These are phyloP conservation scores for Ogataea neopini DNA, from an alignment of 805 yeast genomes.

Conservation along the genomic window DNA sequence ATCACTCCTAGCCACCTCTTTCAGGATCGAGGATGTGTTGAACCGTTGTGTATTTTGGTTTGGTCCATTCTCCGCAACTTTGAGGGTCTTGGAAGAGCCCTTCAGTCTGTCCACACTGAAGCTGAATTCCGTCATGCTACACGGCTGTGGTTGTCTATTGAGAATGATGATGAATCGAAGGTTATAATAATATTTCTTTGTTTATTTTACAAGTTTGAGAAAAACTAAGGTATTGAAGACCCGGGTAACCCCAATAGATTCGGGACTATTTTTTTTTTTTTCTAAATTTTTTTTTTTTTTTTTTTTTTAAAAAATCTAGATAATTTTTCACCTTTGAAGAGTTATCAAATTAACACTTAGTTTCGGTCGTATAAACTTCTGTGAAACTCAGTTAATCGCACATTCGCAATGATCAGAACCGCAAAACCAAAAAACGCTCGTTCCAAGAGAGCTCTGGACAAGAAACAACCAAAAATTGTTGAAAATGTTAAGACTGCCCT, in stretches of 20 bases:
- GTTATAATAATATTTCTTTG: not conserved
- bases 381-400: slow-evolving; percentile 1
- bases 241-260: slow-evolving; percentile 6
- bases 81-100: slow-evolving; percentile 5
- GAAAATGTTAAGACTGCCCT: slow-evolving; percentile 90
- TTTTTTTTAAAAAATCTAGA: slow-evolving; percentile 3
- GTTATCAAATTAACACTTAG: slow-evolving; percentile 2
- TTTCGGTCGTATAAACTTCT: not conserved
- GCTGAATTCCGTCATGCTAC: slow-evolving; percentile 12
- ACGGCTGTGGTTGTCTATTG: not conserved
- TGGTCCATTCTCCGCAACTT: slow-evolving; percentile 1
- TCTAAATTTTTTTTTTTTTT: slow-evolving; percentile 1
- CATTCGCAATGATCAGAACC: slow-evolving; percentile 40
- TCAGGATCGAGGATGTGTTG: not conserved
- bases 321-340: slow-evolving; percentile 7
- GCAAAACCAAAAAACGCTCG: slow-evolving; percentile 93
- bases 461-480: slow-evolving; percentile 81
- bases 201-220: slow-evolving; percentile 1
- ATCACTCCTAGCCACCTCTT: slow-evolving; percentile 58
- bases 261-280: not conserved
- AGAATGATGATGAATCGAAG: not conserved
- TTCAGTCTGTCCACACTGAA: slow-evolving; percentile 25
- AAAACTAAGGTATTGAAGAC: not conserved
- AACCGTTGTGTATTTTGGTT: not conserved
- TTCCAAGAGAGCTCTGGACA: slow-evolving; percentile 89